Evolutionary conservation across 2,329 filamentous ascomycete genomes (phyloP).

Genomic region (Annulohypoxylon truncatum): DNA sequence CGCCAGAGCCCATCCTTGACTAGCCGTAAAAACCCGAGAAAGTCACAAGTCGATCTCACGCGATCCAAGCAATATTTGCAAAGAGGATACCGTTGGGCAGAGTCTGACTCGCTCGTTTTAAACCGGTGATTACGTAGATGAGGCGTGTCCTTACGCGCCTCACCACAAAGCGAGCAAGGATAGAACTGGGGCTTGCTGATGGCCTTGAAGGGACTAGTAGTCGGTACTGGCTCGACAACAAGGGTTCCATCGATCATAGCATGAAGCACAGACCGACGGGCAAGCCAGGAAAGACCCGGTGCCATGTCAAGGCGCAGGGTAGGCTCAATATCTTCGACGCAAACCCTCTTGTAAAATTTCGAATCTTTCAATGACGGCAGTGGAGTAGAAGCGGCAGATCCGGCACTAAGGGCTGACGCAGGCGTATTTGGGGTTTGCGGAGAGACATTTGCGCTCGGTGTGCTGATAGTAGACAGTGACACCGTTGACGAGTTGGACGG

Average conservation of each 20-base stretch:
- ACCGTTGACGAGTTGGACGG: slow-evolving; percentile 70
- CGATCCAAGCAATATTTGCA: slow-evolving; percentile 89
- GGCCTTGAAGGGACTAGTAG: slow-evolving; percentile 62
- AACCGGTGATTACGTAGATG: slow-evolving; percentile 88
- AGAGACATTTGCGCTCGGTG: slow-evolving; percentile 61
- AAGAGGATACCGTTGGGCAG: slow-evolving; percentile 87
- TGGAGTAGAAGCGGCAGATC: slow-evolving; percentile 54
- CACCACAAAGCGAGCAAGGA: slow-evolving; percentile 90
- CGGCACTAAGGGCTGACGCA: slow-evolving; percentile 62
- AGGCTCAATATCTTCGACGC: slow-evolving; percentile 93
- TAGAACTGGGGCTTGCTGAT: slow-evolving; percentile 67
- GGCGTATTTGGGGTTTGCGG: slow-evolving; percentile 70
- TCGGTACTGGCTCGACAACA: slow-evolving; percentile 87
- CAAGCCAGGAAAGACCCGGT: slow-evolving; percentile 93
- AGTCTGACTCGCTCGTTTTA: slow-evolving; percentile 86
- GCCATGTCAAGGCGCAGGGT: slow-evolving; percentile 90
- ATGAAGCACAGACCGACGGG: slow-evolving; percentile 83
- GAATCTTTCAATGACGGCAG: slow-evolving; percentile 83
- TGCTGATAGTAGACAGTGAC: slow-evolving; percentile 63
- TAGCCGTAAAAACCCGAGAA: slow-evolving; percentile 89
- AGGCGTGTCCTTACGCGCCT: slow-evolving; percentile 75
- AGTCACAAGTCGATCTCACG: slow-evolving; percentile 89
- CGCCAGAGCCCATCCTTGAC: slow-evolving; percentile 94
- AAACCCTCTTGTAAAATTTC: slow-evolving; percentile 90
- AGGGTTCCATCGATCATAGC: slow-evolving; percentile 87